Conservation (phyloP, 2,329 filamentous ascomycete species). For the Biscogniauxia marginata region DNA sequence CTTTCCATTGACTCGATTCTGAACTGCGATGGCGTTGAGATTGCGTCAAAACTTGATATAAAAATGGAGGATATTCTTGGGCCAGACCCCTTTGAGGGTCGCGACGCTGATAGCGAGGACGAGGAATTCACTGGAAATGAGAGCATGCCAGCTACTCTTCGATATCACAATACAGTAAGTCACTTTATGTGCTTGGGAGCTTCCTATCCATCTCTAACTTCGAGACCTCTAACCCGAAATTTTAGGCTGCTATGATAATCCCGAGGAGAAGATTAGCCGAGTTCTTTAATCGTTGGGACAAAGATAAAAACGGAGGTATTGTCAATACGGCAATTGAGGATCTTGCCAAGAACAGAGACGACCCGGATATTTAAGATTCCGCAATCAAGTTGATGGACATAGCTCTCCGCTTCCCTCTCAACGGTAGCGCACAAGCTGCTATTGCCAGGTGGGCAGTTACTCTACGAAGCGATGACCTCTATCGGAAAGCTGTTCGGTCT, state of each 20-base stretch:
- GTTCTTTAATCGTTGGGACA: not conserved
- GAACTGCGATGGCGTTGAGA: not conserved
- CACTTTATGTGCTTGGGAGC: not conserved
- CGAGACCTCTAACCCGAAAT: not conserved
- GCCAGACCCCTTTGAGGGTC: not conserved
- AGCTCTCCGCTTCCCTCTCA: not conserved
- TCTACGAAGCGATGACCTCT: not conserved
- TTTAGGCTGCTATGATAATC: slow-evolving; percentile 14
- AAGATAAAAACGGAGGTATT: not conserved
- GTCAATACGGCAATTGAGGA: not conserved
- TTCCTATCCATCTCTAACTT: not conserved
- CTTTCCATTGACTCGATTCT: not conserved
- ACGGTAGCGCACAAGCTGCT: not conserved
- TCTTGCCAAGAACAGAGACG: not conserved
- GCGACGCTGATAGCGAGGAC: slow-evolving; percentile 10
- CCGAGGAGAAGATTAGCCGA: not conserved
- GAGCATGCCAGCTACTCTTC: slow-evolving; percentile 7
- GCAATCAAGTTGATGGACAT: not conserved
- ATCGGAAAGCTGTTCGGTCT: not conserved
- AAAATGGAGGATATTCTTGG: not conserved
- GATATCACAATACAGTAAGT: slow-evolving; percentile 22
- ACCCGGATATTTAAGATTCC: not conserved
- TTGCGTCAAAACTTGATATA: not conserved
- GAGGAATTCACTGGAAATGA: slow-evolving; percentile 19
- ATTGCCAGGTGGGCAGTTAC: not conserved